A percentile compares a stretch with the other conserved stretches of the same genome.
Conservation (phyloP, 2,329 filamentous ascomycete species). For the Lasiodiplodia sp. region DNA sequence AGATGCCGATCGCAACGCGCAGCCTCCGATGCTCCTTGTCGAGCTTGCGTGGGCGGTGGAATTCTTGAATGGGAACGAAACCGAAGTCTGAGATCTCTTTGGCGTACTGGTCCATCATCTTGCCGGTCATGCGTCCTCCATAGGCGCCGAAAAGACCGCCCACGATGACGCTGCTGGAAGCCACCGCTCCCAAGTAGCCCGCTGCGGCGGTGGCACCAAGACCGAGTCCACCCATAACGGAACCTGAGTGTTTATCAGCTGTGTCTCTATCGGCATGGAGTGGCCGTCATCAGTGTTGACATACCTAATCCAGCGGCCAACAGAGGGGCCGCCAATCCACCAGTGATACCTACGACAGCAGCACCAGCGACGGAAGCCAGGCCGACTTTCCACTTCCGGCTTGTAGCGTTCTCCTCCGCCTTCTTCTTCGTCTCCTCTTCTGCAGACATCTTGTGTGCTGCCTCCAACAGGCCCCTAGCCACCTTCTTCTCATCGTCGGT, state of each 20-base stretch:
- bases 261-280: conserved; percentile 36
- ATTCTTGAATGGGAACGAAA: conserved; percentile 60
- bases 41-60: conserved; percentile 48
- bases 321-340: conserved; percentile 78
- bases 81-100: conserved; percentile 91
- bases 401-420: conserved; percentile 69
- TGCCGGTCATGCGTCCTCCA: conserved; percentile 79
- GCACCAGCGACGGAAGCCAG: conserved; percentile 88
- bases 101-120: conserved; percentile 86
- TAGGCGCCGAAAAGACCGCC: conserved; percentile 93
- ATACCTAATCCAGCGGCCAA: conserved; percentile 72
- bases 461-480: conserved; percentile 75
- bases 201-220: conserved; percentile 78
- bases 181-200: conserved; percentile 78
- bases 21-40: conserved; percentile 61
- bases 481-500: conserved; percentile 77
- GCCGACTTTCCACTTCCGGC: conserved; percentile 82
- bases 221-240: conserved; percentile 77
- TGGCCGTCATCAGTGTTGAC: conserved; percentile 41
- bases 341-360: conserved; percentile 81
- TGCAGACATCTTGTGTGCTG: conserved; percentile 71
- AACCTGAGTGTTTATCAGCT: conserved; percentile 55
- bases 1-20: conserved; percentile 82
- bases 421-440: conserved; percentile 79
- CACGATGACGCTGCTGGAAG: conserved; percentile 79